These are phyloP conservation scores for Furcasterigmium sp. DNA, from an alignment of 2,329 filamentous ascomycete genomes.

Conservation along the genomic window DNA sequence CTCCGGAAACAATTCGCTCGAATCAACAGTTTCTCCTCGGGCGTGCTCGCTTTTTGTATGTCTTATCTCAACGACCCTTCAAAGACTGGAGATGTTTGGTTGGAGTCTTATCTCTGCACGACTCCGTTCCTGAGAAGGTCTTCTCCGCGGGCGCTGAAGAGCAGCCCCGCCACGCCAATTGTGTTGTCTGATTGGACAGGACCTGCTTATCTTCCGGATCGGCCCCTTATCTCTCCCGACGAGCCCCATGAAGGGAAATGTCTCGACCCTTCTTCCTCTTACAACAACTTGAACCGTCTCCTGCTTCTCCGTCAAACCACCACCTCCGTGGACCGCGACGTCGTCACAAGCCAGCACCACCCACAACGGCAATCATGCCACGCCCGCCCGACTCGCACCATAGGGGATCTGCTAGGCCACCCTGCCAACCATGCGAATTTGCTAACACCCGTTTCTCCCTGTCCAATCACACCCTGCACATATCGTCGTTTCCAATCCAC, in stretches of 20 bases:
- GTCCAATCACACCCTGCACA: neutral
- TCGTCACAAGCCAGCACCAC: neutral
- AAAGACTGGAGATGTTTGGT: neutral
- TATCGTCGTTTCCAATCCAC: neutral
- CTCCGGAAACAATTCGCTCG: neutral
- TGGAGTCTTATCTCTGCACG: neutral
- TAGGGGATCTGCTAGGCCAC: neutral
- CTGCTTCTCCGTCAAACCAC: neutral
- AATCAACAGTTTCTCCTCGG: neutral
- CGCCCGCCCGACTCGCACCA: neutral
- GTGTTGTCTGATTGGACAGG: neutral
- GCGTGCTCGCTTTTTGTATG: neutral
- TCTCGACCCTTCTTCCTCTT: neutral
- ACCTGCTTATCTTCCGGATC: neutral
- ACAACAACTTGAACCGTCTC: neutral
- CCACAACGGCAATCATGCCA: neutral
- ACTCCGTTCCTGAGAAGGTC: neutral
- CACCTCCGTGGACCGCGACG: neutral
- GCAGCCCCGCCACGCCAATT: neutral
- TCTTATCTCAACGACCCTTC: neutral
- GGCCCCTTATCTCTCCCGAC: neutral
- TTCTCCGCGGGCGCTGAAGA: neutral
- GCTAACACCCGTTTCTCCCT: neutral
- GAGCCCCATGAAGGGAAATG: neutral
- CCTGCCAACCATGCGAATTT: neutral